A percentile compares a stretch with the other conserved stretches of the same genome.
phyloP scores from a whole-genome alignment of 108 stramenopile species.

The Schizochytrium sp. region DNA sequence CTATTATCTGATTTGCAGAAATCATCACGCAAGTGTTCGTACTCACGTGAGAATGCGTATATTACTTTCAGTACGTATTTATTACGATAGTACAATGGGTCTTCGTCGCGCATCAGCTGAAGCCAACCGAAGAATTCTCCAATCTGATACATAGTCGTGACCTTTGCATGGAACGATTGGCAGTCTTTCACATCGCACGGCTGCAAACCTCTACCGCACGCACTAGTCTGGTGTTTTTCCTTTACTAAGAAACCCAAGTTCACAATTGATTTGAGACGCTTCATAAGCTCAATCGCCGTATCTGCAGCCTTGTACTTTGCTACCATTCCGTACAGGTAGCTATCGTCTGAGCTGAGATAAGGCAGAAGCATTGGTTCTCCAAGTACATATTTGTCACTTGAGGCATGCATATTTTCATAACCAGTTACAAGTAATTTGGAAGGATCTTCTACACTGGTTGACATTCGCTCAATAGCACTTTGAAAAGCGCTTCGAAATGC shows the following conservation, averaged over 20 bases:
- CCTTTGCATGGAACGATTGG: not conserved
- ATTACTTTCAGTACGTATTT: not conserved
- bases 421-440: no score
- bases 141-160: slow-evolving; percentile 36
- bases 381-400: not conserved
- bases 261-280: slow-evolving; percentile 30
- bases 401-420: no score
- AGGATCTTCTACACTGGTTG: not conserved
- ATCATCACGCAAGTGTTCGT: not conserved
- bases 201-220: not conserved
- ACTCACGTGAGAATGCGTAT: not conserved
- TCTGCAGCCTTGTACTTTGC: slow-evolving; percentile 56
- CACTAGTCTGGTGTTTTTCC: not conserved
- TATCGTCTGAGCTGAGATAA: slow-evolving; percentile 3
- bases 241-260: not conserved
- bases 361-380: slow-evolving; percentile 51
- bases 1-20: not conserved
- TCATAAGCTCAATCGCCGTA: slow-evolving; percentile 52
- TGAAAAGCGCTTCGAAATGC: slow-evolving; percentile 56
- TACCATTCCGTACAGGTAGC: slow-evolving; percentile 40
- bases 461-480: not conserved
- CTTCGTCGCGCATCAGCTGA: slow-evolving; percentile 31
- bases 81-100: not conserved
- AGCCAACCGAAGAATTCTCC: slow-evolving; percentile 50
- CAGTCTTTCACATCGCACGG: not conserved